Evolutionary conservation across 1,139 yeast genomes (phyloP).

Genomic region (Suhomyces taliae): DNA sequence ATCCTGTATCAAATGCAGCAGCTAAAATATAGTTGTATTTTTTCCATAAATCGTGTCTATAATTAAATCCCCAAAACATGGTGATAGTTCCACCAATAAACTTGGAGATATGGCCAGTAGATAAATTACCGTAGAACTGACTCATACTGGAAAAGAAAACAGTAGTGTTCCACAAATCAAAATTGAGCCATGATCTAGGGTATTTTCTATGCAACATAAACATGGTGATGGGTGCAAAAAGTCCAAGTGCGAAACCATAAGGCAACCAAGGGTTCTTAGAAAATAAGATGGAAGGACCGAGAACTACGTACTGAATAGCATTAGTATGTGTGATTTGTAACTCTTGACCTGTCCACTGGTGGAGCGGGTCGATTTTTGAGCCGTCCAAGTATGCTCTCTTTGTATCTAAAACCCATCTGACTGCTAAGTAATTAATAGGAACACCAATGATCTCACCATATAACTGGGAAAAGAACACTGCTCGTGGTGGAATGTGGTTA

Average conservation of each 20-base stretch:
- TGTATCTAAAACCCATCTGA: constrained; percentile 44
- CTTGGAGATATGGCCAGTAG: constrained; percentile 51
- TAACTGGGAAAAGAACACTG: constrained; percentile 48
- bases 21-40: constrained; percentile 48
- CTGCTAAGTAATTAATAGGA: constrained; percentile 48
- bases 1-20: constrained; percentile 53
- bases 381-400: constrained; percentile 44
- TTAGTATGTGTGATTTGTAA: constrained; percentile 44
- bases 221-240: constrained; percentile 35
- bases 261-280: constrained; percentile 42
- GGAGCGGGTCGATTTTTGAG: constrained; percentile 39
- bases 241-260: constrained; percentile 44
- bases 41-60: constrained; percentile 39
- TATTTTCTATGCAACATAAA: constrained; percentile 28
- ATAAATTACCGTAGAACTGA: constrained; percentile 47
- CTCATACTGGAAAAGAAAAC: constrained; percentile 51
- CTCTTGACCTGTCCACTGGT: constrained; percentile 55
- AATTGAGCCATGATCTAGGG: constrained; percentile 24
- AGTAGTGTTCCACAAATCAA: constrained; percentile 48
- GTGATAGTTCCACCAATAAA: constrained; percentile 48
- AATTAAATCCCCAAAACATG: constrained; percentile 44
- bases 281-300: constrained; percentile 48
- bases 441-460: constrained; percentile 53
- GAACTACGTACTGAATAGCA: constrained; percentile 50
- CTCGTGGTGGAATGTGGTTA: constrained; percentile 47